Conservation (phyloP, 2,329 filamentous ascomycete species). For the Pestalotiopsis fici region DNA sequence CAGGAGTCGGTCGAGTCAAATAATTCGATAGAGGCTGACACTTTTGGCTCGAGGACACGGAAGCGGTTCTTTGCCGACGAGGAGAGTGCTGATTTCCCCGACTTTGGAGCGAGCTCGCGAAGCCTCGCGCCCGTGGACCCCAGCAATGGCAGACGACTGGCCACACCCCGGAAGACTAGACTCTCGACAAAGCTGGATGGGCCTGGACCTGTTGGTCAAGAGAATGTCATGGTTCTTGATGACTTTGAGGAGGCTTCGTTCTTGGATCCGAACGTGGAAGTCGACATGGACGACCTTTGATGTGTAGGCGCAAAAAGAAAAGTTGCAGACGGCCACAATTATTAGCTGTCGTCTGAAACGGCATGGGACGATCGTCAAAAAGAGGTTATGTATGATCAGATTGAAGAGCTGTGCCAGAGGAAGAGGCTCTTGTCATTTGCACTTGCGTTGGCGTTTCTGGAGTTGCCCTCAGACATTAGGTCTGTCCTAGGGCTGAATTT, state of each 20-base stretch:
- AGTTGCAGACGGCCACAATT: background rate
- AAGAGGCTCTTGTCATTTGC: background rate
- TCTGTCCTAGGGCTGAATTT: background rate
- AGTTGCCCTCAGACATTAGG: background rate
- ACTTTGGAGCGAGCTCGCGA: constrained; percentile 41
- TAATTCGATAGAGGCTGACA: constrained; percentile 17
- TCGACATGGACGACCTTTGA: constrained; percentile 41
- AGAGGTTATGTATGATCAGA: background rate
- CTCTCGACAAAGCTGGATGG: constrained; percentile 18
- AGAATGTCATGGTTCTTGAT: constrained; percentile 43
- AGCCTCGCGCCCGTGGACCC: constrained; percentile 38
- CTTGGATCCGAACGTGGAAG: constrained; percentile 45
- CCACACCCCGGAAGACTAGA: constrained; percentile 40
- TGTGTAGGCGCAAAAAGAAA: background rate
- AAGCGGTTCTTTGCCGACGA: constrained; percentile 52
- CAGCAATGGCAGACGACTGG: constrained; percentile 46
- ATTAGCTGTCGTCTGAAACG: background rate
- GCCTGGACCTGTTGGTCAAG: constrained; percentile 37
- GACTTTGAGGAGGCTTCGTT: constrained; percentile 75
- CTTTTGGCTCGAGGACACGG: constrained; percentile 29
- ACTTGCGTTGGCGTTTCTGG: background rate
- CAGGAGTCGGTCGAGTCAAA: constrained; percentile 52
- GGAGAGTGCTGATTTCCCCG: constrained; percentile 33
- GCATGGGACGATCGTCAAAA: background rate
- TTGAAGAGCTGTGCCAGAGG: background rate